phyloP scores from a whole-genome alignment of 2,329 filamentous ascomycete genomes.

The Botrytis squamosa region DNA sequence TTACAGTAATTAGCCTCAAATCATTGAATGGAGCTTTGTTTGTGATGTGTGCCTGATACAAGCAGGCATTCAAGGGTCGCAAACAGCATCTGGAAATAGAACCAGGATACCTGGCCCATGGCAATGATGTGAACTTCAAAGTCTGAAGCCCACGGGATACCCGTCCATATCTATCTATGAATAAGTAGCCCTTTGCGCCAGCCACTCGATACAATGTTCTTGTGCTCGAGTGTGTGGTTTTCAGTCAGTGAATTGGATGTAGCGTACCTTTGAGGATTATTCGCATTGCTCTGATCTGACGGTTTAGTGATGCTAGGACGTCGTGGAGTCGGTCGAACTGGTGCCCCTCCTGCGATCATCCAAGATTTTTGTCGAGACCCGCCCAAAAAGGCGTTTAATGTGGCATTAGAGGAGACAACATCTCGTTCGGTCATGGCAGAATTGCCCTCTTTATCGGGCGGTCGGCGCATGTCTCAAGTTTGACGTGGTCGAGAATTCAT shows the following conservation, averaged over 20 bases:
- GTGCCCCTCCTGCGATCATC: constrained; percentile 36
- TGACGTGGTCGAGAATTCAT: constrained; percentile 25
- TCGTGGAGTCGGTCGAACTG: constrained; percentile 37
- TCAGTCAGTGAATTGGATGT: background rate
- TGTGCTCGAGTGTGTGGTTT: background rate
- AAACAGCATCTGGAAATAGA: background rate
- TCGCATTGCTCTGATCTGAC: constrained; percentile 21
- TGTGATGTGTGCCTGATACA: background rate
- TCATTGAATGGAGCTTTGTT: background rate
- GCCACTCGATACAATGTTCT: background rate
- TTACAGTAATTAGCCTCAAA: constrained; percentile 14
- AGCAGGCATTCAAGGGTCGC: background rate
- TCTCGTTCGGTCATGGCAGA: constrained; percentile 34
- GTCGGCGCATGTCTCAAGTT: constrained; percentile 37
- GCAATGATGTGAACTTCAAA: background rate
- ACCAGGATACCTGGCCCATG: background rate
- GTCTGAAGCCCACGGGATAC: background rate
- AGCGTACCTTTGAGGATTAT: constrained; percentile 27
- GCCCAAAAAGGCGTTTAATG: constrained; percentile 39
- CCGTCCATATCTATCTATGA: background rate
- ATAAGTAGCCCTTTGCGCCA: background rate
- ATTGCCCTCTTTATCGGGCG: constrained; percentile 36
- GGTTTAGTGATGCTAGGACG: constrained; percentile 27
- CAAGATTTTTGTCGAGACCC: constrained; percentile 38
- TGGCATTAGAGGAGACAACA: constrained; percentile 39